Base-by-base conservation (phyloP, 2,329 filamentous ascomycete genomes). In the Catunica adiposa region DNA sequence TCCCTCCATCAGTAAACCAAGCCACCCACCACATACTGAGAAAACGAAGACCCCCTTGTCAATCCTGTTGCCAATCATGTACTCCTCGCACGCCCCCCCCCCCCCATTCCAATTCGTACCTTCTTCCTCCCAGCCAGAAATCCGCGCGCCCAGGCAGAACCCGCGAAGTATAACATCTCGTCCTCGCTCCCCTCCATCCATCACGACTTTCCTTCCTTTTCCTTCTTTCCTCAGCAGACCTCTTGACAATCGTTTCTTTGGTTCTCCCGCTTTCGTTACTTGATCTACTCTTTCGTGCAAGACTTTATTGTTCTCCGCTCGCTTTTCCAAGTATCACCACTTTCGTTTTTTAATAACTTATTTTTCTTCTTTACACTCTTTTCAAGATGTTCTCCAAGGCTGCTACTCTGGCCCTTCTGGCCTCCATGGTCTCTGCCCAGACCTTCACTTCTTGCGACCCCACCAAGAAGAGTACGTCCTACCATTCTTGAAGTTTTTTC, bases 391-490 rank as follows among this genome's bases (percentile, higher is more conserved):
- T 56, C 54, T 58, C 59, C 64, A 73, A 74, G 70, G 63, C 76
- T 60, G 66, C 70, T 67, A 53, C 72, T 54, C 58, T 76, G 58
- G 68, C 71, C 56, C 67, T 79, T 14, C 71, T 74, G 61, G 71
- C 75, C 60, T 70, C 72, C 38, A 61, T 78, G 61, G 76, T 71
- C 57, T 68, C 72, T 59, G 77, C 75, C 56, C 77, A 80, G 71
- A 80, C 77, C 59, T 72, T 62, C 62, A 78, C 75, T n/a, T 63
- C 64, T 11, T 80, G 77, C 66, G 71, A 80, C 65, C 77, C 77
- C 52, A 67, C 70, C 54, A 67, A 78, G 69, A 70, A 73, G 67
- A 69, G 72, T 74, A 63, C 63, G 68, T 63, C 47, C 55, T 5
- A n/a, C n/a, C 11, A 23, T 23, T 34, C 23, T 31, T 11, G 23